A percentile compares a stretch with the other conserved stretches of the same genome.
These are phyloP conservation scores for Eimeria falciformis DNA, from an alignment of 169 alveolate species.

Conservation along the genomic window DNA sequence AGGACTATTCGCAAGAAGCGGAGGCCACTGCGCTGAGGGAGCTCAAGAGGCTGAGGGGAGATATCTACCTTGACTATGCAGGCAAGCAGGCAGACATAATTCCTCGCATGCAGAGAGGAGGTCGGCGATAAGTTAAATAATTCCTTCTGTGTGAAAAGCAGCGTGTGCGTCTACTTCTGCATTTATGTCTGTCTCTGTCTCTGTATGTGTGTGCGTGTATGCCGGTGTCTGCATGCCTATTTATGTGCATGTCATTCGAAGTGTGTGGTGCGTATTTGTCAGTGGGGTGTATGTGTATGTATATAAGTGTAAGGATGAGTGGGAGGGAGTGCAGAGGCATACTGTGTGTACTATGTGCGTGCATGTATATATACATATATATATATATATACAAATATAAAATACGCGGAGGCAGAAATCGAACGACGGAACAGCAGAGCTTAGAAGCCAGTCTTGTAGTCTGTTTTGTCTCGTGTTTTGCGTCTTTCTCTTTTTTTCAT, in stretches of 20 bases:
- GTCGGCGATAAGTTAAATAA: too few species aligned
- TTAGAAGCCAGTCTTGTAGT: too few species aligned
- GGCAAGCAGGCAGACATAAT: constrained; percentile 73
- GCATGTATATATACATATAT: too few species aligned
- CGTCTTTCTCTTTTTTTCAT: too few species aligned
- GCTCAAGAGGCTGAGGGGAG: constrained; percentile 73
- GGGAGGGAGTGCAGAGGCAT: background rate
- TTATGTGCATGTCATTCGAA: background rate
- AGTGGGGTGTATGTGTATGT: background rate
- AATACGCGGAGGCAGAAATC: too few species aligned
- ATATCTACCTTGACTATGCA: constrained; percentile 79
- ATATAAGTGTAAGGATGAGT: background rate
- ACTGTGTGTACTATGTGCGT: too few species aligned
- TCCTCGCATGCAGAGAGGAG: too few species aligned
- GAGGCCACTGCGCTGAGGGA: constrained; percentile 72
- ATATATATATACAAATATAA: too few species aligned
- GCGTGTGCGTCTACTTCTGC: background rate
- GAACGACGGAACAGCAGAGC: too few species aligned
- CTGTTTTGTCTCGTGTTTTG: too few species aligned
- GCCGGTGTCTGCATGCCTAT: background rate
- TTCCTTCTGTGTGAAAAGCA: background rate
- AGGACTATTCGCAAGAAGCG: constrained; percentile 62
- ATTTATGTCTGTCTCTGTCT: background rate
- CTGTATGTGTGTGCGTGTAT: background rate
- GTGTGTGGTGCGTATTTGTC: background rate